Evolutionary conservation across 306 rosid species (phyloP), one percentile per base, ranked within the genome.

Genomic region (Casuarina glauca): DNA sequence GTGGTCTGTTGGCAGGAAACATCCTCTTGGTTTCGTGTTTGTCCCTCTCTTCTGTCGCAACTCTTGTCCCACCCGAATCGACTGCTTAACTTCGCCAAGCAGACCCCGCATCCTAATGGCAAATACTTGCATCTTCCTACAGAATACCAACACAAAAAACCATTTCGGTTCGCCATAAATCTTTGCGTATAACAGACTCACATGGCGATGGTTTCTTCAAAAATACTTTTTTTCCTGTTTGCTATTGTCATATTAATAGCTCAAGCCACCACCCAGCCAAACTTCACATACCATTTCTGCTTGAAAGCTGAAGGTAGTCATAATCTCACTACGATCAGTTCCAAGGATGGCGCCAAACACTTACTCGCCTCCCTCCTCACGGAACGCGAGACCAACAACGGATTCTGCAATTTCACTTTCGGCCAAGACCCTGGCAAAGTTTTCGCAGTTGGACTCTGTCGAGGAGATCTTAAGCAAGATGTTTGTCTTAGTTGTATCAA

Each of bases 401-500:
- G 76, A 41, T 85, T 78, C 19, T 67, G 52, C 79, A 42, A 51
- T 42, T n/a, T 58, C 16, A 61, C 81, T 36, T 3, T 53, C 4
- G 82, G 83, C 9, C 1, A 49, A 57, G 70, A 43, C 64, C 55
- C 87, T 42, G 51, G 76, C 16, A 42, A 19, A 32, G 84, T 69
- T 5, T 66, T 55, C 4, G 82, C 80, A 6, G 58, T 64, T 3
- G 82, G 55, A 2, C 77, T 76, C 26, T 85, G 88, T 66, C 42
- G 83, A 69, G 83, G 83, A 13, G 83, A 82, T 49, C 1, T 85
- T 9, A 9, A 10, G 8, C 38, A 45, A 3, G 78, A 44, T 41
- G 36, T 10, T 1, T 82, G 88, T 38, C 61, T 26, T 9, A 61
- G 61, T 42, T 85, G 88, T 61, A 75, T 82, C 66, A 26, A 52